Percentiles rank a stretch among this genome's conserved stretches.
phyloP scores from a whole-genome alignment of 768 basidiomycete species.

The Calocybe indica region DNA sequence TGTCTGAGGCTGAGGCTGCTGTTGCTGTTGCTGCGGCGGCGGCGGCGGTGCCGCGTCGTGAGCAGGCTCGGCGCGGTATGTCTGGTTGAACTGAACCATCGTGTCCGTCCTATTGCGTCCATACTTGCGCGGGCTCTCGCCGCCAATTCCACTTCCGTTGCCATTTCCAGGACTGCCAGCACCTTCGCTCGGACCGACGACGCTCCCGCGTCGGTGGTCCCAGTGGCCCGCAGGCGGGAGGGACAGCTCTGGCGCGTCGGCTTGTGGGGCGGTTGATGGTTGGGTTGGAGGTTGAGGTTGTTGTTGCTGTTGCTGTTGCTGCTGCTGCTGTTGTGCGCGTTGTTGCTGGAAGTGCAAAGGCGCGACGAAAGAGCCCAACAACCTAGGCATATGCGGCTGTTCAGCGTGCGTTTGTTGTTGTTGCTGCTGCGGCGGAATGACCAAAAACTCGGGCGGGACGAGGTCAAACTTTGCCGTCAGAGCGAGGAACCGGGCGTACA shows the following conservation, averaged over 20 bases:
- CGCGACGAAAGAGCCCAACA: slow-evolving; percentile 34
- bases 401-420: slow-evolving; percentile 11
- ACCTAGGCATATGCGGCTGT: slow-evolving; percentile 29
- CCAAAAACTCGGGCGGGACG: slow-evolving; percentile 78
- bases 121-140: slow-evolving; percentile 36
- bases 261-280: no score
- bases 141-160: slow-evolving; percentile 15
- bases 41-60: slow-evolving; percentile 26
- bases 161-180: slow-evolving; percentile 14
- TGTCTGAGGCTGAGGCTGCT: background rate
- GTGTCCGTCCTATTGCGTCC: slow-evolving; percentile 66
- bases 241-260: no score
- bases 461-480: slow-evolving; percentile 77
- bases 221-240: no score
- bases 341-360: slow-evolving; percentile 11
- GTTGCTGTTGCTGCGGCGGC: background rate
- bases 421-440: slow-evolving; percentile 49
- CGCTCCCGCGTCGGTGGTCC: slow-evolving; percentile 1
- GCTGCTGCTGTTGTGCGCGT: background rate
- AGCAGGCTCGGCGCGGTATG: slow-evolving; percentile 14
- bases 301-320: background rate
- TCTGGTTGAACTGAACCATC: slow-evolving; percentile 55
- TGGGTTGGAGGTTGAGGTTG: no score
- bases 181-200: slow-evolving; percentile 3
- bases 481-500: slow-evolving; percentile 86